These are phyloP conservation scores for Geotrichum citri-aurantii DNA, from an alignment of 1,139 yeast species.

Conservation along the genomic window DNA sequence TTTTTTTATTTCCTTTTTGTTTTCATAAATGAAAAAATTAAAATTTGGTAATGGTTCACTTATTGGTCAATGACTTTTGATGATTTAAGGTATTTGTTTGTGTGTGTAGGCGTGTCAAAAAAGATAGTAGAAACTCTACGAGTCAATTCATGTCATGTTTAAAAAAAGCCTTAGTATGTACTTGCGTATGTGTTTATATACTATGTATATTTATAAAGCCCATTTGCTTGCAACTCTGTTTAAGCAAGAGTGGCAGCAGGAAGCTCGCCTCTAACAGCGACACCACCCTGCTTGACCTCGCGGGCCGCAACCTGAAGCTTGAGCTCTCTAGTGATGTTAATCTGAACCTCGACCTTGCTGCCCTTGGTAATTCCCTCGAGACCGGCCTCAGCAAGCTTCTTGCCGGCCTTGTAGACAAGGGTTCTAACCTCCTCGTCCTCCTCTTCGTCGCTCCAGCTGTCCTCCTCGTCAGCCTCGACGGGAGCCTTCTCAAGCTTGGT, in stretches of 20 bases:
- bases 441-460: slow-evolving; percentile 52
- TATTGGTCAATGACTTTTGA: no score
- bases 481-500: slow-evolving; percentile 63
- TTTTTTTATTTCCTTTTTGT: no score
- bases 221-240: not conserved
- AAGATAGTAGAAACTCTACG: no score
- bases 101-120: no score
- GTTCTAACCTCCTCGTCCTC: slow-evolving; percentile 75
- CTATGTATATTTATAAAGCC: no score
- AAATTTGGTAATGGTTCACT: no score
- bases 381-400: slow-evolving; percentile 71
- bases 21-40: no score
- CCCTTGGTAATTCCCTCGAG: slow-evolving; percentile 68
- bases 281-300: slow-evolving; percentile 63
- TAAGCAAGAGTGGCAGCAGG: slow-evolving; percentile 23
- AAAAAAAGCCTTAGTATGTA: no score
- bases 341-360: slow-evolving; percentile 65
- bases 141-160: no score
- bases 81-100: no score
- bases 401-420: slow-evolving; percentile 69
- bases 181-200: no score
- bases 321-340: slow-evolving; percentile 82
- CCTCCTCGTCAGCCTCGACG: slow-evolving; percentile 47
- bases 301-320: slow-evolving; percentile 78
- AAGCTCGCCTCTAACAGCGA: slow-evolving; percentile 32